phyloP scores from a whole-genome alignment of 805 yeast genomes.

The Candida glaebosa region DNA sequence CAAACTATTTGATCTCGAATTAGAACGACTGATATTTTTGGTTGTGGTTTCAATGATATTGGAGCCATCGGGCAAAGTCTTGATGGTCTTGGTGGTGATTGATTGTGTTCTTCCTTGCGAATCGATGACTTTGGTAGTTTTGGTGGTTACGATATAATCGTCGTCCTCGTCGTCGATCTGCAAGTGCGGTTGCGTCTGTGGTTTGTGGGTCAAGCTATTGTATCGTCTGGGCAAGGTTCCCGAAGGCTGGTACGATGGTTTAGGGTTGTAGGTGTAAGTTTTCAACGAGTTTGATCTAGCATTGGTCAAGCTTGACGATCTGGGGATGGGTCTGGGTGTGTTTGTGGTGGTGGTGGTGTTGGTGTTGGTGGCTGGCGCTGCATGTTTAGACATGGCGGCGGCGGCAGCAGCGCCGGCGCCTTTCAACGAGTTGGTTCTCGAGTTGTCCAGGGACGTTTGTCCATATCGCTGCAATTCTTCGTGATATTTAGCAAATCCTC shows the following conservation, averaged over 20 bases:
- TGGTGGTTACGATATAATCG: conserved; percentile 32
- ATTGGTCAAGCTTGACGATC: conserved; percentile 4
- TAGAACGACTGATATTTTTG: conserved; percentile 33
- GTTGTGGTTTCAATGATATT: conserved; percentile 42
- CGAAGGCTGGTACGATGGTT: conserved; percentile 30
- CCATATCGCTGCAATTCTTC: conserved; percentile 4
- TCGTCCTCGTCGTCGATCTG: conserved; percentile 15
- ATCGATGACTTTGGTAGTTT: conserved; percentile 40
- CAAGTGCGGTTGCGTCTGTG: conserved; percentile 2
- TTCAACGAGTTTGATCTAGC: conserved; percentile 31
- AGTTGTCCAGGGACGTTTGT: neutral
- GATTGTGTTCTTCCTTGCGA: conserved; percentile 36
- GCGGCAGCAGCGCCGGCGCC: conserved; percentile 6
- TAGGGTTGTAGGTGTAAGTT: conserved; percentile 36
- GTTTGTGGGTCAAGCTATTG: conserved; percentile 16
- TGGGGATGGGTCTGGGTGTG: neutral
- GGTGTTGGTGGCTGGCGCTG: neutral
- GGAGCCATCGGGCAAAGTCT: conserved; percentile 39
- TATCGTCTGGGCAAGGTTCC: conserved; percentile 15
- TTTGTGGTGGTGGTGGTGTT: neutral
- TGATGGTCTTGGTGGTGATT: conserved; percentile 37
- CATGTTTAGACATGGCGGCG: conserved; percentile 4
- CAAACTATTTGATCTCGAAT: conserved; percentile 29
- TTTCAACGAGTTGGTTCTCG: neutral
- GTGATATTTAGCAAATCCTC: conserved; percentile 5